phyloP scores from a whole-genome alignment of 1,284 basidiomycete species.

The Testicularia cyperi region DNA sequence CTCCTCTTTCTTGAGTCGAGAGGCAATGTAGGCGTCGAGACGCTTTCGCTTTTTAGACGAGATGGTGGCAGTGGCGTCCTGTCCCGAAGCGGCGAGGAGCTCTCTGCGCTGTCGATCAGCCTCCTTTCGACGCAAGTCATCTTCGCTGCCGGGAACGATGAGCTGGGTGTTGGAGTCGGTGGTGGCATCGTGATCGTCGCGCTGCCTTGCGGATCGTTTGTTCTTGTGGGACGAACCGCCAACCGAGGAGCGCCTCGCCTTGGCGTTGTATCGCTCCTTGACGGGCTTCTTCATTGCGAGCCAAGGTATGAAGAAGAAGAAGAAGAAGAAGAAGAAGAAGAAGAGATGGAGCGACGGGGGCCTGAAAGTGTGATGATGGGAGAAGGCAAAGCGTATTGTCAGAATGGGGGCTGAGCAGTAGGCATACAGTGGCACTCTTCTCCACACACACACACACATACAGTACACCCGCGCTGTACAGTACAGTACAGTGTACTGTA shows the following conservation, averaged over 20 bases:
- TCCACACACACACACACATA: too few relatives aligned
- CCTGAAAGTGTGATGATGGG: too few relatives aligned
- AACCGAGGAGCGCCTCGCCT: slow-evolving; percentile 50
- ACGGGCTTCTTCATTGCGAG: slow-evolving; percentile 30
- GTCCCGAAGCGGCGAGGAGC: slow-evolving; percentile 38
- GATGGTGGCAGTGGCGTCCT: slow-evolving; percentile 42
- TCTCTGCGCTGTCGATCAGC: slow-evolving; percentile 35
- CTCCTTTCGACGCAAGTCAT: slow-evolving; percentile 24
- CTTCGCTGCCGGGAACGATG: slow-evolving; percentile 44
- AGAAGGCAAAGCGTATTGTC: neutral
- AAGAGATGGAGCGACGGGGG: neutral
- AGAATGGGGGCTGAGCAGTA: too few relatives aligned
- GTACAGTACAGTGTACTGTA: too few relatives aligned
- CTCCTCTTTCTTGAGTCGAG: slow-evolving; percentile 58
- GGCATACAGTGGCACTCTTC: too few relatives aligned
- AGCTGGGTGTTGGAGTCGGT: slow-evolving; percentile 50
- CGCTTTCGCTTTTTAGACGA: slow-evolving; percentile 60
- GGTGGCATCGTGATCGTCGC: slow-evolving; percentile 21
- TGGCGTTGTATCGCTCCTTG: slow-evolving; percentile 56
- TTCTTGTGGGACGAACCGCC: slow-evolving; percentile 58
- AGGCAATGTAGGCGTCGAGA: slow-evolving; percentile 59
- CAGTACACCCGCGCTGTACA: too few relatives aligned
- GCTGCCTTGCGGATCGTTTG: slow-evolving; percentile 40
- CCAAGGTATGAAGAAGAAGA: neutral
- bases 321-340: neutral